phyloP scores from a whole-genome alignment of 495 filamentous ascomycete species.

The Emericellopsis terricola region DNA sequence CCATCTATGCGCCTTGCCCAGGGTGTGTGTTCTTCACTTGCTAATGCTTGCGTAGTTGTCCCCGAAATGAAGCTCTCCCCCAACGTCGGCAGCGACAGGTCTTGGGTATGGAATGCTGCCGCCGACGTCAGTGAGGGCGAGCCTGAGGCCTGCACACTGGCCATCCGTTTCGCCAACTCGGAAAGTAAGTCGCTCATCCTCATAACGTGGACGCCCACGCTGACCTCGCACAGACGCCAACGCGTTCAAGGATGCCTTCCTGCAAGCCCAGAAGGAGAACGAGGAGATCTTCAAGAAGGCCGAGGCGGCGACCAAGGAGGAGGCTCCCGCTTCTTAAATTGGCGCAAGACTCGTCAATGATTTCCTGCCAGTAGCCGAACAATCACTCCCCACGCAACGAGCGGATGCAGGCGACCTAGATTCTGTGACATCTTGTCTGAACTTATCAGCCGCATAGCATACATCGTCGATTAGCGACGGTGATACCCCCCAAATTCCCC shows the following conservation, averaged over 20 bases:
- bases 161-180: slow-evolving; percentile 93
- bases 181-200: slow-evolving; percentile 54
- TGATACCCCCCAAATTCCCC: too few species aligned
- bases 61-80: slow-evolving; percentile 97
- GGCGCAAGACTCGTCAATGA: slow-evolving; percentile 1
- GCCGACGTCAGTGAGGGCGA: slow-evolving; percentile 98
- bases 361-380: slow-evolving; percentile 3
- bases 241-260: slow-evolving; percentile 92
- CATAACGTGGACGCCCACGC: neutral
- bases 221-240: slow-evolving; percentile 98
- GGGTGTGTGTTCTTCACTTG: neutral
- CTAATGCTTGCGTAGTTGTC: slow-evolving; percentile 43
- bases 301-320: slow-evolving; percentile 8
- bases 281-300: slow-evolving; percentile 52
- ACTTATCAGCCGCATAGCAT: too few species aligned
- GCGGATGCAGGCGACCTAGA: neutral
- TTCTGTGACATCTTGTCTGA: neutral
- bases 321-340: slow-evolving; percentile 3
- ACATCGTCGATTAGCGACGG: too few species aligned
- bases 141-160: slow-evolving; percentile 87
- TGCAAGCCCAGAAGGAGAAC: slow-evolving; percentile 96
- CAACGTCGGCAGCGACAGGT: slow-evolving; percentile 93
- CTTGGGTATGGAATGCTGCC: slow-evolving; percentile 98
- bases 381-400: neutral
- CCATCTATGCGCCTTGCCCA: neutral